phyloP scores from a whole-genome alignment of 768 basidiomycete species.

The Tylopilus sp. region DNA sequence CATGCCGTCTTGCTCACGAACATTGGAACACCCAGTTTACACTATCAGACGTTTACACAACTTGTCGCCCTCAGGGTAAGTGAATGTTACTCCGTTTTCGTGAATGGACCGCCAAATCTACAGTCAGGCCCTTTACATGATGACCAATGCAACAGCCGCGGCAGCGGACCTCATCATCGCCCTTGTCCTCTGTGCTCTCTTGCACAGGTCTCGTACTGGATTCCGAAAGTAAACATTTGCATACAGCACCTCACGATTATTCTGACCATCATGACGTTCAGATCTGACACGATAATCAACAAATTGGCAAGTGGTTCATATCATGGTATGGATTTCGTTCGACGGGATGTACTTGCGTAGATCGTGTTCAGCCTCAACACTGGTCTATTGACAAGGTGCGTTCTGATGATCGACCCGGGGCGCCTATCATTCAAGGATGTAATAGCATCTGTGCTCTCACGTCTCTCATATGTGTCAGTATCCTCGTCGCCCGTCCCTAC shows the following conservation, averaged over 20 bases:
- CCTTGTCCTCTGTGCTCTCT: constrained; percentile 38
- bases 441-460: constrained; percentile 48
- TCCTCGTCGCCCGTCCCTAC: no score
- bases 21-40: constrained; percentile 33
- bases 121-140: neutral
- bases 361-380: constrained; percentile 52
- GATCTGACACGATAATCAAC: constrained; percentile 51
- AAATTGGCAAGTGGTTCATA: constrained; percentile 30
- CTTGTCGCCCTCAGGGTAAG: neutral
- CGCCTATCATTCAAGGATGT: constrained; percentile 2
- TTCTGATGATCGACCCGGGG: neutral
- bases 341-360: constrained; percentile 16
- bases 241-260: neutral
- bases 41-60: neutral
- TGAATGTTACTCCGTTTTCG: no score
- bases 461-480: constrained; percentile 46
- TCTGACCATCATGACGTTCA: neutral
- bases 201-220: constrained; percentile 49
- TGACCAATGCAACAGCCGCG: constrained; percentile 44
- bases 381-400: constrained; percentile 31
- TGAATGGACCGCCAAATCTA: neutral
- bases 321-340: neutral
- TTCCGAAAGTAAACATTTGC: constrained; percentile 36
- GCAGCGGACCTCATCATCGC: constrained; percentile 41
- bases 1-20: constrained; percentile 3